Evolutionary conservation across 2,329 filamentous ascomycete species (phyloP).

Genomic region (Canariomyces notabilis): DNA sequence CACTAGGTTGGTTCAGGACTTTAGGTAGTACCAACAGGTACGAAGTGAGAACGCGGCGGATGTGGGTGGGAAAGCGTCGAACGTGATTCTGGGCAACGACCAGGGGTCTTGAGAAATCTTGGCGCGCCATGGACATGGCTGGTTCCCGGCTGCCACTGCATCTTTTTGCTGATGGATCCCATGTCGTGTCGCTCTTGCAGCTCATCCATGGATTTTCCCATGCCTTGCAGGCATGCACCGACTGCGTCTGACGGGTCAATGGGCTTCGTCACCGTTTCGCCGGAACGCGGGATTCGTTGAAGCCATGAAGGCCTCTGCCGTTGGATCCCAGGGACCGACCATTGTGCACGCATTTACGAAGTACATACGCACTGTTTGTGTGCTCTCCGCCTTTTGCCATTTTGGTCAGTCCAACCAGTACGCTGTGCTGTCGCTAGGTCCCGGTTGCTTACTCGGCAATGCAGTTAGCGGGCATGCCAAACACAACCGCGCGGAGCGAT

Average conservation of each 20-base stretch:
- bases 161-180: constrained; percentile 7
- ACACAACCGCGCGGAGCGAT: background rate
- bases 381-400: too few species aligned
- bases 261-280: constrained; percentile 22
- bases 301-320: constrained; percentile 1
- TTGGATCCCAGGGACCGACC: background rate
- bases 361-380: background rate
- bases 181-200: constrained; percentile 2
- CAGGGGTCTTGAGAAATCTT: constrained; percentile 16
- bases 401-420: too few species aligned
- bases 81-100: constrained; percentile 12
- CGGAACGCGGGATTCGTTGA: constrained; percentile 17
- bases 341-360: background rate
- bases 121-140: constrained; percentile 12
- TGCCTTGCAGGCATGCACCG: constrained; percentile 20
- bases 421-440: background rate
- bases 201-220: constrained; percentile 11
- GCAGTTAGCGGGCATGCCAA: too few species aligned
- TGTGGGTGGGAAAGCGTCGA: too few species aligned
- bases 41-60: constrained; percentile 18
- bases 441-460: too few species aligned
- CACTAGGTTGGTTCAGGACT: constrained; percentile 26
- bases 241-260: constrained; percentile 13
- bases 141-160: constrained; percentile 9
- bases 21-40: constrained; percentile 23